These are phyloP conservation scores for Wickerhamomyces tratensis DNA, from an alignment of 805 yeast genomes.

Conservation along the genomic window DNA sequence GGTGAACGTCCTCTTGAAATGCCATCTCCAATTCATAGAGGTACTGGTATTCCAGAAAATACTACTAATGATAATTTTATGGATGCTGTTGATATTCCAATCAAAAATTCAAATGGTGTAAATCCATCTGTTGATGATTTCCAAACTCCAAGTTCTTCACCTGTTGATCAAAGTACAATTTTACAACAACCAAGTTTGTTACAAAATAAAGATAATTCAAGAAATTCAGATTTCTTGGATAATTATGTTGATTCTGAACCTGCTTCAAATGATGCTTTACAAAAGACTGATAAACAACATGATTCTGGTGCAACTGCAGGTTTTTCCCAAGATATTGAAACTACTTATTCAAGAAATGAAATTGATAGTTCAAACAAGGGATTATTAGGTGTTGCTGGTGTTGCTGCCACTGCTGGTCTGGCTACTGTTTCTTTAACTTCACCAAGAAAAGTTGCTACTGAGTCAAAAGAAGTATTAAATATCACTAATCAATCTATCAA, in stretches of 20 bases:
- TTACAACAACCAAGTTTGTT: neutral
- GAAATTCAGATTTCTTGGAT: conserved; percentile 20
- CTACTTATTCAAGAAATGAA: neutral
- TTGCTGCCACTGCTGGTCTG: conserved; percentile 5
- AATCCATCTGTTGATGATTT: conserved; percentile 1
- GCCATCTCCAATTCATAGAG: conserved; percentile 17
- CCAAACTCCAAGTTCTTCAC: conserved; percentile 7
- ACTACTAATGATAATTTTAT: no score
- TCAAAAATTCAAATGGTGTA: neutral
- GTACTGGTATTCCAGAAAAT: no score
- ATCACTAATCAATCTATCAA: conserved; percentile 17
- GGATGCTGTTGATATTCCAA: neutral
- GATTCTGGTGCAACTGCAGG: conserved; percentile 3
- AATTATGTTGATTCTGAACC: conserved; percentile 13
- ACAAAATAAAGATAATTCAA: conserved; percentile 3
- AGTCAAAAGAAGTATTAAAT: conserved; percentile 19
- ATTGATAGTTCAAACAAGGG: neutral
- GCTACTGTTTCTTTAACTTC: conserved; percentile 6
- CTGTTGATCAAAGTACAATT: neutral
- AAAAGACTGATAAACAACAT: neutral
- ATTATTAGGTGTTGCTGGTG: neutral
- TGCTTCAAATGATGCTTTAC: conserved; percentile 6
- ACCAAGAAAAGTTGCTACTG: neutral
- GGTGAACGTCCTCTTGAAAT: conserved; percentile 12
- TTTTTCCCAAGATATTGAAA: conserved; percentile 1